Base-by-base conservation (phyloP, 257 asterid species). In the Leonotis leonurus region DNA sequence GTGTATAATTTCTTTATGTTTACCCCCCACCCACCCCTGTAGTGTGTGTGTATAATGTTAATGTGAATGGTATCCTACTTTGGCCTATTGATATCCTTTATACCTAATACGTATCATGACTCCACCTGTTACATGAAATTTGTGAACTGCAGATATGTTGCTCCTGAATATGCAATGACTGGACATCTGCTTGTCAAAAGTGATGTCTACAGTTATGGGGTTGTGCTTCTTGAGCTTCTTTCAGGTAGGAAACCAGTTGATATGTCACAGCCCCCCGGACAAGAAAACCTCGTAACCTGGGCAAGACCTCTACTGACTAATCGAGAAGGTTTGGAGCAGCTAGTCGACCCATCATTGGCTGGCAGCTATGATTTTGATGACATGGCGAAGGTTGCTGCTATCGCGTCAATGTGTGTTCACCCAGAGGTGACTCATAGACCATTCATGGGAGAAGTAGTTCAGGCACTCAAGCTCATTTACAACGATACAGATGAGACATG, bases 271-370 rank as follows among this genome's bases (percentile, higher is more conserved):
- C 87, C 96, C 56, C 83, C 81, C 0, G 99, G 99, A 56, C 87
- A 93, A 78, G 99, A 93, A 76, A 93, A 93, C 74, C 90, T 93
- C 0, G 99, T 93, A 49, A 89, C 99, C 1, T 93, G 99, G 99
- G 96, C 99, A 21, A 84, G 99, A 0, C 93, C 95, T 39, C 75
- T 86, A 27, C 83, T 92, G 21, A 78, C 94, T 49, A 86, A 83
- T 52, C 81, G 96, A 49, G 97, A 92, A 74, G 99, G 99, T 56
- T 57, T 92, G 60, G 82, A 80, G 79, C 89, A 81, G 70, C 67
- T 92, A 29, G 91, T 89, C 20, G 99, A 92, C 59, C 95, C 95
- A 60, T 67, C 95, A 68, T 70, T 92, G 70, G 90, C 85, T 11
- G 97, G 94, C 49, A 86, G 63, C 73, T 86, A 86, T 25, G 63